phyloP scores from a whole-genome alignment of 2,329 filamentous ascomycete genomes.

The Bimuria novae-zelandiae region DNA sequence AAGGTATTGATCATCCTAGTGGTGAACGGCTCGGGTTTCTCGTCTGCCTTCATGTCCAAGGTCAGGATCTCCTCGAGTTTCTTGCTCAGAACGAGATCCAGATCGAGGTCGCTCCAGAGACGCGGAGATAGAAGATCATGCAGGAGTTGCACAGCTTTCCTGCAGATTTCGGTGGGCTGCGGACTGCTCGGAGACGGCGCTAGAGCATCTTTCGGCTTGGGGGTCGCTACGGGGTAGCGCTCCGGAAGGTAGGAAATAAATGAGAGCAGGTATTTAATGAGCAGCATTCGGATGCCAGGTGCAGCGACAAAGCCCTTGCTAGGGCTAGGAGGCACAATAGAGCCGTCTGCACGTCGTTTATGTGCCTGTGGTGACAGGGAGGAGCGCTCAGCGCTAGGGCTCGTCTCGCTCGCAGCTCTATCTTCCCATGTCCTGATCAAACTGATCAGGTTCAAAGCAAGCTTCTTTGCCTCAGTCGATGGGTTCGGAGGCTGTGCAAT shows the following conservation, averaged over 20 bases:
- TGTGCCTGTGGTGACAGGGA: conserved; percentile 70
- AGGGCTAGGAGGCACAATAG: conserved; percentile 59
- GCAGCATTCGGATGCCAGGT: conserved; percentile 69
- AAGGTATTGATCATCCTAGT: conserved; percentile 92
- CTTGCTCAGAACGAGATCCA: conserved; percentile 83
- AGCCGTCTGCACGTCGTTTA: conserved; percentile 79
- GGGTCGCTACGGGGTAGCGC: conserved; percentile 69
- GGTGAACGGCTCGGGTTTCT: conserved; percentile 70
- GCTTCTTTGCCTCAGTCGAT: conserved; percentile 87
- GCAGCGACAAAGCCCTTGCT: conserved; percentile 47
- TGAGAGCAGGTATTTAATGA: conserved; percentile 93
- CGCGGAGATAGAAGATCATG: conserved; percentile 82
- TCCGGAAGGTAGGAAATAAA: conserved; percentile 92
- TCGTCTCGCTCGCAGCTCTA: conserved; percentile 68
- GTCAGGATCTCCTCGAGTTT: conserved; percentile 84
- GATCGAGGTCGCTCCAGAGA: conserved; percentile 89
- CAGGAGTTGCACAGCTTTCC: conserved; percentile 80
- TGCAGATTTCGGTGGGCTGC: conserved; percentile 76
- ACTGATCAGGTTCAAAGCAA: conserved; percentile 87
- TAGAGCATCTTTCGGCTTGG: conserved; percentile 47
- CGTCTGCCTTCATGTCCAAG: conserved; percentile 63
- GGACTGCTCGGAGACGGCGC: conserved; percentile 46
- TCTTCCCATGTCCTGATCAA: conserved; percentile 94
- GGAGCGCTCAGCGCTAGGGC: conserved; percentile 46
- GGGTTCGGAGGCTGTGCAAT: conserved; percentile 82